A percentile compares a stretch with the other conserved stretches of the same genome.
Evolutionary conservation across 1,284 basidiomycete genomes (phyloP).

Genomic region (Gastroboletus turbinatus): DNA sequence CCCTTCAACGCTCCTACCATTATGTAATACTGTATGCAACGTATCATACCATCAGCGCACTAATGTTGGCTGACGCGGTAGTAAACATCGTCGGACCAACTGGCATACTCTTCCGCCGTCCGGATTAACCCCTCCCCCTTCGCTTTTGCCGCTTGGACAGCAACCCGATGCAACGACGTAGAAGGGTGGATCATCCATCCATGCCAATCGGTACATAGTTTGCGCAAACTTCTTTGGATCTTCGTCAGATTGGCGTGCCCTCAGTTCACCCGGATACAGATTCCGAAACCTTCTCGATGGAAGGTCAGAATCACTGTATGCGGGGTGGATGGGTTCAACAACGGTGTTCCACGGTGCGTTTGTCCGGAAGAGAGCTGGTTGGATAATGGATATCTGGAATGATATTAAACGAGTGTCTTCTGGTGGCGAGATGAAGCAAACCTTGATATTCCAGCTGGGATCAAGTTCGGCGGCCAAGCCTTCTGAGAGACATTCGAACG

Average conservation of each 20-base stretch:
- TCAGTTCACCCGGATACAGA: constrained; percentile 12
- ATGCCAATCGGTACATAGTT: constrained; percentile 17
- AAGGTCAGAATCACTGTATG: constrained; percentile 17
- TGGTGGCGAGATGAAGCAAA: neutral
- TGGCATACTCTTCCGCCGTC: constrained; percentile 28
- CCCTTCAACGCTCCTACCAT: neutral
- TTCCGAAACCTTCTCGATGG: constrained; percentile 16
- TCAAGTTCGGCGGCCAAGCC: constrained; percentile 28
- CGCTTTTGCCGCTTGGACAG: constrained; percentile 25
- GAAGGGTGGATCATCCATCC: constrained; percentile 29
- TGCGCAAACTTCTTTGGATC: constrained; percentile 27
- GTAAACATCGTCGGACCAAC: constrained; percentile 32
- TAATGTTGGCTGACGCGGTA: constrained; percentile 10
- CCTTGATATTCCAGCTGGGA: constrained; percentile 32
- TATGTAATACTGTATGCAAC: too few relatives aligned
- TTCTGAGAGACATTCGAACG: constrained; percentile 30
- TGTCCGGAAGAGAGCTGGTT: constrained; percentile 31
- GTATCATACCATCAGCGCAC: neutral
- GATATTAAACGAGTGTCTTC: neutral
- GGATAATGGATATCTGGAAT: constrained; percentile 27
- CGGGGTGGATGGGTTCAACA: constrained; percentile 22
- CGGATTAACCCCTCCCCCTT: constrained; percentile 28
- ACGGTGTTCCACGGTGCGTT: constrained; percentile 2
- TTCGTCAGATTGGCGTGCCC: constrained; percentile 8
- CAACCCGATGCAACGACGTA: constrained; percentile 24